phyloP scores from a whole-genome alignment of 75 land plant genomes.

The Picea glauca region DNA sequence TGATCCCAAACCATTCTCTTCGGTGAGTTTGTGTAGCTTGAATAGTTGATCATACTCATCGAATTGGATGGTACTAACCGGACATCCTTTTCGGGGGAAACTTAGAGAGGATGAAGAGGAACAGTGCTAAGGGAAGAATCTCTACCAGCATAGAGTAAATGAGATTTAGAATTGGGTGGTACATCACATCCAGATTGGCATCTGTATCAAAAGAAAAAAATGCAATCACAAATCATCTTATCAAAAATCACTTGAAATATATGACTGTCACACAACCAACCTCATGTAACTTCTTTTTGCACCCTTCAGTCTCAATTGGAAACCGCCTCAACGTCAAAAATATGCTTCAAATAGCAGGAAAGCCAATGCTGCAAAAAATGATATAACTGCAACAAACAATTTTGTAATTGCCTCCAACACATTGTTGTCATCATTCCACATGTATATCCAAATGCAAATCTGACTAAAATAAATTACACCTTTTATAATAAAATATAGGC shows the following conservation, averaged over 20 bases:
- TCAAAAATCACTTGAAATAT: slow-evolving; percentile 72
- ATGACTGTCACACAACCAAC: slow-evolving; percentile 89
- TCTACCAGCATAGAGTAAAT: slow-evolving; percentile 83
- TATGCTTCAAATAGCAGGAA: slow-evolving; percentile 85
- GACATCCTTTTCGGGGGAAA: slow-evolving; percentile 83
- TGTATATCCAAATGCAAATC: slow-evolving; percentile 66
- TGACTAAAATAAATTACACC: too few relatives aligned
- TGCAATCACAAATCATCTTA: slow-evolving; percentile 63
- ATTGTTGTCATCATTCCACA: slow-evolving; percentile 49
- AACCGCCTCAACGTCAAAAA: slow-evolving; percentile 92
- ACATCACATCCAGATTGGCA: slow-evolving; percentile 68
- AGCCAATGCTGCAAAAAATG: slow-evolving; percentile 78
- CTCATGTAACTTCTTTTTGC: slow-evolving; percentile 91
- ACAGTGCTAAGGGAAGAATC: slow-evolving; percentile 90
- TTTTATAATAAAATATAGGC: too few relatives aligned
- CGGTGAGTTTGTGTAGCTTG: too few relatives aligned
- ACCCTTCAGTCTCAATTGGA: slow-evolving; percentile 96
- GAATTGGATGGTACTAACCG: slow-evolving; percentile 86
- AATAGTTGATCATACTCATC: slow-evolving; percentile 7
- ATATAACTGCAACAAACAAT: slow-evolving; percentile 68
- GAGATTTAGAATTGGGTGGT: slow-evolving; percentile 81
- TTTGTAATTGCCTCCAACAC: slow-evolving; percentile 54
- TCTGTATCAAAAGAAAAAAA: slow-evolving; percentile 58
- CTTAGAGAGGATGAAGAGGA: slow-evolving; percentile 84
- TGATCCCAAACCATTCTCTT: too few relatives aligned